phyloP scores from a whole-genome alignment of 139 green algal species.

The Trebouxia sp. region DNA sequence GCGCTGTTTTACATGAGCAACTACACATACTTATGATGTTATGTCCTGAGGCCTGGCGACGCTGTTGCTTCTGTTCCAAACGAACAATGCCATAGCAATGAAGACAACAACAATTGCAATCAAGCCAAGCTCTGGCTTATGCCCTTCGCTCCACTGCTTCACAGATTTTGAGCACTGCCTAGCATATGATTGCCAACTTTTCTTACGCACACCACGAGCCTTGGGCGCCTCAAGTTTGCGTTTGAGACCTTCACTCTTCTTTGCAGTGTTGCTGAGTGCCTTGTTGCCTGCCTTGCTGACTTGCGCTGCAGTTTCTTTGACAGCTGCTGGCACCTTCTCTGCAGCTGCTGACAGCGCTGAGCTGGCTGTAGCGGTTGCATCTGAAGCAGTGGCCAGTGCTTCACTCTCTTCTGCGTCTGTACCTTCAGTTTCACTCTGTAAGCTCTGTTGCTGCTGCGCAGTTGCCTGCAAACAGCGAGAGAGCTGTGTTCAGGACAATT shows the following conservation, averaged over 20 bases:
- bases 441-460: slow-evolving; percentile 15
- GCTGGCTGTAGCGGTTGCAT: slow-evolving; percentile 3
- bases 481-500: too few species aligned
- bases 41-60: not conserved
- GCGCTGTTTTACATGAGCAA: too few species aligned
- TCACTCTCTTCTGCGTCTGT: not conserved
- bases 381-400: not conserved
- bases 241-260: slow-evolving; percentile 16
- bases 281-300: not conserved
- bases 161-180: not conserved
- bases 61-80: not conserved
- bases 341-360: slow-evolving; percentile 10
- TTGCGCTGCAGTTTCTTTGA: not conserved
- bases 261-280: not conserved
- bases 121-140: not conserved
- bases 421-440: not conserved
- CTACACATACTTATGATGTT: too few species aligned
- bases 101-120: not conserved
- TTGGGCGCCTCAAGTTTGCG: not conserved
- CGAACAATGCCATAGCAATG: not conserved
- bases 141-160: not conserved
- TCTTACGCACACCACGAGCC: not conserved
- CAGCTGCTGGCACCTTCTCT: not conserved
- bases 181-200: slow-evolving; percentile 8
- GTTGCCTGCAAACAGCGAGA: slow-evolving; percentile 16